Base-by-base conservation (phyloP, 345 rosid genomes). In the Pugionium cornutum region DNA sequence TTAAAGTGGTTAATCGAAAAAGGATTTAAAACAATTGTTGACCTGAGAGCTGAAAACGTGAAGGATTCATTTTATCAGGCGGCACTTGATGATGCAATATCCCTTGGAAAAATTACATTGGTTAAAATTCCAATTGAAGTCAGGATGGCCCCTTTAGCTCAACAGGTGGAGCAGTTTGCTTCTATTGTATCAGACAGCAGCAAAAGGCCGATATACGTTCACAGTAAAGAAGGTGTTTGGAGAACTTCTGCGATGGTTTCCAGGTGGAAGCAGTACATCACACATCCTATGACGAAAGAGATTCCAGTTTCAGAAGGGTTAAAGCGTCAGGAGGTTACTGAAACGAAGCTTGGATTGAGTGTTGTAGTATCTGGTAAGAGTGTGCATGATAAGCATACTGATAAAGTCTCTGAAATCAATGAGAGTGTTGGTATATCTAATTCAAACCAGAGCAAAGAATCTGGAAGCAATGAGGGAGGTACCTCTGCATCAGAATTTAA, bases 131-230 rank as follows among this genome's bases (percentile, higher is more conserved):
- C 97, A 6, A 83, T 92, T 60, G 96, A 92, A 76, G 88, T 77
- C 74, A 76, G 82, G 63, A 89, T 80, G 51, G 96, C 97, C 18
- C 97, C 98, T 52, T 79, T 87, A 42, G 81, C 86, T 82, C 86
- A 83, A 75, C 97, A 89, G 86, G 97, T 92, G 66, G 96, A 88
- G 78, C 81, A 77, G 74, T 92, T 92, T 84, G 96, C 97, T 11
- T 83, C 88, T 56, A 67, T 88, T 56, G 86, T 92, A 64, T 77
- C 85, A 30, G 94, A 89, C 78, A 61, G 72, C 73, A 77, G 83
- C 77, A 92, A 85, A 79, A 81, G 41, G 74, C 97, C 98, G 36
- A 76, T 92, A 44, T 92, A 88, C 74, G 90, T 92, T 39, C 97
- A 92, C 68, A 86, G 98, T 66, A 92, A 84, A 70, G 97, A 92